A percentile compares a stretch with the other conserved stretches of the same genome.
These are phyloP conservation scores for Saccharomyces pastorianus DNA, from an alignment of 1,139 yeast species.

Conservation along the genomic window DNA sequence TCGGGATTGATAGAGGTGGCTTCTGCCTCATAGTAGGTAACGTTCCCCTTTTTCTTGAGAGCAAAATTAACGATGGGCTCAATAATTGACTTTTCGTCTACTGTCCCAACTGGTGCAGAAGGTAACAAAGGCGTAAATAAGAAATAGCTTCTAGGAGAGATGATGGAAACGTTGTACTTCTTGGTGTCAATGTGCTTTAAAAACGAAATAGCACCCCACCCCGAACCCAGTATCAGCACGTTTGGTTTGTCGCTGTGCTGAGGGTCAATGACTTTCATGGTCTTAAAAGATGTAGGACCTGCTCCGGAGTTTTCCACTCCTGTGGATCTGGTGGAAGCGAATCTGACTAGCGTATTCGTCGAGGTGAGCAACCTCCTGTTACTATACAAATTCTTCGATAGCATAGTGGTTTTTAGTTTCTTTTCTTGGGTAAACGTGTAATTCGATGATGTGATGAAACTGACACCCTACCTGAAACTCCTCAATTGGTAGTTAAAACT, in stretches of 20 bases:
- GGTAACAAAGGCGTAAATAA: conserved; percentile 90
- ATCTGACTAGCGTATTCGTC: background rate
- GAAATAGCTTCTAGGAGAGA: conserved; percentile 91
- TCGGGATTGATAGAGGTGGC: conserved; percentile 77
- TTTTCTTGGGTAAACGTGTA: background rate
- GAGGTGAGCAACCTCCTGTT: background rate
- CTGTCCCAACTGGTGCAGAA: conserved; percentile 89
- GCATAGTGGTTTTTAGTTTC: background rate
- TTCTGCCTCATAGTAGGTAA: conserved; percentile 85
- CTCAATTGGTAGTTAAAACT: background rate
- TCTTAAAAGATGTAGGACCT: conserved; percentile 36
- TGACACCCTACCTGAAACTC: background rate
- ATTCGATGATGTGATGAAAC: background rate
- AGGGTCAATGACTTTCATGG: conserved; percentile 32
- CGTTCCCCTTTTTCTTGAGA: conserved; percentile 70
- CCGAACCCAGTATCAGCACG: conserved; percentile 77
- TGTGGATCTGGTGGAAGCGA: conserved; percentile 2
- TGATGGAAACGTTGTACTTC: conserved; percentile 79
- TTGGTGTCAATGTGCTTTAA: conserved; percentile 81
- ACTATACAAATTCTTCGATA: background rate
- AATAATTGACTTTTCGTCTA: conserved; percentile 83
- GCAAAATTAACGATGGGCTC: conserved; percentile 80
- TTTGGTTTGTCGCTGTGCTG: conserved; percentile 31
- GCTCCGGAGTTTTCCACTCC: conserved; percentile 17
- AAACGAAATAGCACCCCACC: conserved; percentile 88